Conservation (phyloP, 108 stramenopile species). For the Nannochloropsis oceanica region DNA sequence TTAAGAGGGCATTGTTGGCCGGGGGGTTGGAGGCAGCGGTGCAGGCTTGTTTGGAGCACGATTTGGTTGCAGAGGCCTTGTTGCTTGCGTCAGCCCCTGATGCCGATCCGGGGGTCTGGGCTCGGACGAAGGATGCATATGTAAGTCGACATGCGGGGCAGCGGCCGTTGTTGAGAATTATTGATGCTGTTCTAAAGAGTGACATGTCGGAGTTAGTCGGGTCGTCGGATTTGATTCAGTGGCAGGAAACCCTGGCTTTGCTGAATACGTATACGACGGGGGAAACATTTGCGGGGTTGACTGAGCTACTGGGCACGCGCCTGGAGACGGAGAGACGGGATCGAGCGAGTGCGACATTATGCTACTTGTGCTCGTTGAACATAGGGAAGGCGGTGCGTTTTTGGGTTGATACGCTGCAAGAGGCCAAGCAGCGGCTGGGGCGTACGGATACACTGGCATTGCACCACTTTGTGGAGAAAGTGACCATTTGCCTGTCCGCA, state of each 20-base stretch:
- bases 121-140: conserved; percentile 68
- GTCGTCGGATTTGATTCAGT: conserved; percentile 53
- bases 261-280: conserved; percentile 74
- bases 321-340: conserved; percentile 60
- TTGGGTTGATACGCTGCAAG: conserved; percentile 58
- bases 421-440: conserved; percentile 33
- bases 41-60: conserved; percentile 74
- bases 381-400: conserved; percentile 57
- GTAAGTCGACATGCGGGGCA: conserved; percentile 51
- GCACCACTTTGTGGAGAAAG: conserved; percentile 78
- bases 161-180: conserved; percentile 64
- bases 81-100: conserved; percentile 59
- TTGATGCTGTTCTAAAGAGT: conserved; percentile 66
- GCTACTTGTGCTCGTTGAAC: conserved; percentile 87
- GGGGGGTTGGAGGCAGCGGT: conserved; percentile 93
- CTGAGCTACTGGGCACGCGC: conserved; percentile 62
- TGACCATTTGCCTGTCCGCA: conserved; percentile 49
- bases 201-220: conserved; percentile 49
- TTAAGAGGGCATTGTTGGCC: conserved; percentile 70
- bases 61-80: conserved; percentile 77
- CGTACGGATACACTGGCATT: conserved; percentile 48
- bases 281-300: conserved; percentile 74
- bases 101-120: conserved; percentile 79
- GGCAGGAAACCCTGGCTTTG: conserved; percentile 87
- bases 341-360: conserved; percentile 57